A percentile compares a stretch with the other conserved stretches of the same genome.
phyloP scores from a whole-genome alignment of 2,329 filamentous ascomycete genomes.

The Purpureocillium lavendulum region DNA sequence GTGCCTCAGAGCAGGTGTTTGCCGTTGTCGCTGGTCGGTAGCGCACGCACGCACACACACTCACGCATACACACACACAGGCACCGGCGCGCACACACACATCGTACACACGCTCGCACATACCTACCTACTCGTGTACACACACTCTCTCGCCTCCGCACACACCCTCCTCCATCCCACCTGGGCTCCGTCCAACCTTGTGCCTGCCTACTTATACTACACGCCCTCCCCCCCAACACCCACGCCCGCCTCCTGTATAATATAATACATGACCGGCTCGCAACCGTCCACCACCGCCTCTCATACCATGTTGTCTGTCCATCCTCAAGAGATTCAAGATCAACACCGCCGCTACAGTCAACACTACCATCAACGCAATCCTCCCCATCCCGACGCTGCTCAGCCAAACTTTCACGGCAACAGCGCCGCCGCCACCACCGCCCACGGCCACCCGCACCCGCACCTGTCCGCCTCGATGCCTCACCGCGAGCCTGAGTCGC shows the following conservation, averaged over 20 bases:
- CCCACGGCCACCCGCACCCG: too few relatives aligned
- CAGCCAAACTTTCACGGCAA: not conserved
- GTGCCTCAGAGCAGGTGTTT: too few relatives aligned
- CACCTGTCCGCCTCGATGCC: constrained; percentile 7
- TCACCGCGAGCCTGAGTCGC: constrained; percentile 12
- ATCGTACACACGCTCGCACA: too few relatives aligned
- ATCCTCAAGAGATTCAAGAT: constrained; percentile 8
- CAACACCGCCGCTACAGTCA: constrained; percentile 2
- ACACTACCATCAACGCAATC: not conserved
- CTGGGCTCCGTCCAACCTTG: too few relatives aligned
- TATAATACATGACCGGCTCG: constrained; percentile 11
- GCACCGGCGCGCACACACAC: too few relatives aligned
- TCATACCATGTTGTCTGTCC: constrained; percentile 13
- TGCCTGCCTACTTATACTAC: not conserved
- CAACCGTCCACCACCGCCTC: not conserved
- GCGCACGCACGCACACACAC: too few relatives aligned
- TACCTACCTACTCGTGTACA: too few relatives aligned
- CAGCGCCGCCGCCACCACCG: not conserved
- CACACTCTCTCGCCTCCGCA: too few relatives aligned
- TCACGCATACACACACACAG: too few relatives aligned
- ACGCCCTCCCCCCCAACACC: not conserved
- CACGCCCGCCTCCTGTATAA: constrained; percentile 1
- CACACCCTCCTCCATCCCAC: too few relatives aligned
- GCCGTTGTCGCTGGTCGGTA: too few relatives aligned
- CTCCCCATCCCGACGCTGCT: not conserved